Percentiles rank a stretch among this genome's conserved stretches.
Evolutionary conservation across 2,329 filamentous ascomycete genomes (phyloP).

Genomic region (Xylariaceae sp.): DNA sequence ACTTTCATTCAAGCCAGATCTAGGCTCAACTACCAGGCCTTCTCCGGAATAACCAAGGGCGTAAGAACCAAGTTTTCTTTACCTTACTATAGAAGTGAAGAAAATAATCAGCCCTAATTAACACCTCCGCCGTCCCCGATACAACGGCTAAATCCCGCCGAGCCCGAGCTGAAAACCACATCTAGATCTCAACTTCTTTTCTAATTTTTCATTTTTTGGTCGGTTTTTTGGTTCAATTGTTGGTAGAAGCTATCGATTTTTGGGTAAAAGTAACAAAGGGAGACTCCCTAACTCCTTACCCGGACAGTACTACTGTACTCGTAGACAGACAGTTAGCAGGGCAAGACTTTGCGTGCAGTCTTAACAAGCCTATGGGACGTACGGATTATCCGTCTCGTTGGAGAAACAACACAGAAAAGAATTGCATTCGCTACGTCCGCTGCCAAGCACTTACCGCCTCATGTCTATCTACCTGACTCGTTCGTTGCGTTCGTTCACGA

Average conservation of each 20-base stretch:
- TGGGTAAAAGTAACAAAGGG: too few relatives aligned
- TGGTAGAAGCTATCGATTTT: background rate
- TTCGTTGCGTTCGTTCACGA: background rate
- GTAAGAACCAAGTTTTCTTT: background rate
- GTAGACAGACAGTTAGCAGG: background rate
- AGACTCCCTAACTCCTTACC: too few relatives aligned
- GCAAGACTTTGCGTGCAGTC: background rate
- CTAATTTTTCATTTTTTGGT: too few relatives aligned
- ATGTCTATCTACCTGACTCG: background rate
- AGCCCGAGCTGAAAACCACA: background rate
- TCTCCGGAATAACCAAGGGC: background rate
- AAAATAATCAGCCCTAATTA: too few relatives aligned
- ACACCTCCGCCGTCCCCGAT: too few relatives aligned
- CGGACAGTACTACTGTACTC: too few relatives aligned
- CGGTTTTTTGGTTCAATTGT: background rate
- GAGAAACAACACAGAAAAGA: background rate
- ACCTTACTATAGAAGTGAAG: too few relatives aligned
- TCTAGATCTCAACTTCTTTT: too few relatives aligned
- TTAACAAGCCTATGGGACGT: background rate
- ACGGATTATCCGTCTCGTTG: background rate
- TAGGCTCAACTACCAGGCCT: background rate
- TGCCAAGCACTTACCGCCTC: background rate
- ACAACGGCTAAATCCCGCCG: too few relatives aligned
- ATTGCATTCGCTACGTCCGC: background rate
- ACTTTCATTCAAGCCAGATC: too few relatives aligned